These are phyloP conservation scores for Malus hybrid DNA, from an alignment of 331 rosid genomes.

Conservation along the genomic window DNA sequence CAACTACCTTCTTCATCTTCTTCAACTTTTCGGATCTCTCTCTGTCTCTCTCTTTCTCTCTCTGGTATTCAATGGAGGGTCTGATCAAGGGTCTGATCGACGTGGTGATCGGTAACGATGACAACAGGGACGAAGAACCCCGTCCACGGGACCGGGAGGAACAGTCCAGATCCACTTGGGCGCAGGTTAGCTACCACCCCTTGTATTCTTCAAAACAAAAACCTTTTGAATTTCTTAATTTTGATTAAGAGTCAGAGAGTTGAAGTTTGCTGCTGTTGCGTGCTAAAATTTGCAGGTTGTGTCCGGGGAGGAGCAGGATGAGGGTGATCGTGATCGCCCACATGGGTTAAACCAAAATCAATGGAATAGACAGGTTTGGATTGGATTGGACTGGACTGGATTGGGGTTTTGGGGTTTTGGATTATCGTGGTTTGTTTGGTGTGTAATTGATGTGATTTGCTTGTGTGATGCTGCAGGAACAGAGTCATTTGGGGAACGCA, in stretches of 20 bases:
- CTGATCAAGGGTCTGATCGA: slow-evolving; percentile 58
- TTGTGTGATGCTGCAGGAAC: slow-evolving; percentile 29
- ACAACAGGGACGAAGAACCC: slow-evolving; percentile 12
- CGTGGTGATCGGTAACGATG: slow-evolving; percentile 34
- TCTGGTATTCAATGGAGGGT: slow-evolving; percentile 48
- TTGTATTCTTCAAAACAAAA: not conserved
- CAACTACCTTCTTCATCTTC: slow-evolving; percentile 4
- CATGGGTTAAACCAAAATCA: slow-evolving; percentile 15
- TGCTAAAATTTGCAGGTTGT: slow-evolving; percentile 33
- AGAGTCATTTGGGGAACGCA: slow-evolving; percentile 25
- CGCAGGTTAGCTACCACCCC: slow-evolving; percentile 16
- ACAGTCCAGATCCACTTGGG: slow-evolving; percentile 68
- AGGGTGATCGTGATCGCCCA: slow-evolving; percentile 19
- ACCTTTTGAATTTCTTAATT: not conserved
- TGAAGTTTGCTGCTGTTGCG: not conserved
- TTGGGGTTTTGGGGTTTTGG: not conserved
- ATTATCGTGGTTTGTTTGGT: not conserved
- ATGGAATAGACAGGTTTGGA: slow-evolving; percentile 31
- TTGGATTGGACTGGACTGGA: not conserved
- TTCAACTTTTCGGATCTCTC: not conserved
- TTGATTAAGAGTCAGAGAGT: not conserved
- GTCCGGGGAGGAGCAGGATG: slow-evolving; percentile 38
- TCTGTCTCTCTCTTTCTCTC: not conserved
- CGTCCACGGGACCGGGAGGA: slow-evolving; percentile 28
- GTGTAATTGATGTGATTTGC: not conserved